Conservation (phyloP, 1,139 yeast species). For the Citeromyces hawaiiensis region DNA sequence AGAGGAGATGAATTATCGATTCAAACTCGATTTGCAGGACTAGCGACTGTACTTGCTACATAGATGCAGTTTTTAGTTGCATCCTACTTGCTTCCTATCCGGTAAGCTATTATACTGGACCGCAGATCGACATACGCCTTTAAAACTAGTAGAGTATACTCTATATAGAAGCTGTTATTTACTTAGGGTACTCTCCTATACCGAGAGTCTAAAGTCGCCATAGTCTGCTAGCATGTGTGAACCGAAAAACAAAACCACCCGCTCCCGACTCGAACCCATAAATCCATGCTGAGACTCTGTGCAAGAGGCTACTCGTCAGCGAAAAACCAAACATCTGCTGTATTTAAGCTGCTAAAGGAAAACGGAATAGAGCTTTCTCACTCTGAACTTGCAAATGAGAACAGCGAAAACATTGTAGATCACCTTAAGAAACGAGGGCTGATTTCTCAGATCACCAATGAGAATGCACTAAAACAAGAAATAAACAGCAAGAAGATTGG, state of each 20-base stretch:
- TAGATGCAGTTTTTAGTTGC: too few species aligned
- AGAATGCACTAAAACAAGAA: conserved; percentile 24
- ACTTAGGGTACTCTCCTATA: too few species aligned
- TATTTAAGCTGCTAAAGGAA: conserved; percentile 7
- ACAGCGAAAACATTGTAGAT: conserved; percentile 25
- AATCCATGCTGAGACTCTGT: background rate
- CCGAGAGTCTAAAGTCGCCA: too few species aligned
- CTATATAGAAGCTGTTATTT: too few species aligned
- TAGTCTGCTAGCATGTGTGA: too few species aligned
- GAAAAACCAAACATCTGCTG: conserved; percentile 3
- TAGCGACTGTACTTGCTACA: too few species aligned
- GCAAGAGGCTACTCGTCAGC: background rate
- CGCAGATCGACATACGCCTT: too few species aligned
- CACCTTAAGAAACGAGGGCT: conserved; percentile 33
- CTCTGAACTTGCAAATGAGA: conserved; percentile 19
- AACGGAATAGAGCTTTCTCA: conserved; percentile 9
- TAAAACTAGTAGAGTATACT: too few species aligned
- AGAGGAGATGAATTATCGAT: too few species aligned
- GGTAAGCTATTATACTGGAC: too few species aligned
- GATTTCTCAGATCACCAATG: conserved; percentile 34
- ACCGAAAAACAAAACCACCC: background rate
- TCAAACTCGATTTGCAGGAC: too few species aligned
- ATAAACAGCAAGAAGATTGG: conserved; percentile 30
- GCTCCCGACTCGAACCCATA: background rate
- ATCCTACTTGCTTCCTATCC: too few species aligned